Base-by-base conservation (phyloP, 2,329 filamentous ascomycete genomes). In the Ilyonectria sp. region DNA sequence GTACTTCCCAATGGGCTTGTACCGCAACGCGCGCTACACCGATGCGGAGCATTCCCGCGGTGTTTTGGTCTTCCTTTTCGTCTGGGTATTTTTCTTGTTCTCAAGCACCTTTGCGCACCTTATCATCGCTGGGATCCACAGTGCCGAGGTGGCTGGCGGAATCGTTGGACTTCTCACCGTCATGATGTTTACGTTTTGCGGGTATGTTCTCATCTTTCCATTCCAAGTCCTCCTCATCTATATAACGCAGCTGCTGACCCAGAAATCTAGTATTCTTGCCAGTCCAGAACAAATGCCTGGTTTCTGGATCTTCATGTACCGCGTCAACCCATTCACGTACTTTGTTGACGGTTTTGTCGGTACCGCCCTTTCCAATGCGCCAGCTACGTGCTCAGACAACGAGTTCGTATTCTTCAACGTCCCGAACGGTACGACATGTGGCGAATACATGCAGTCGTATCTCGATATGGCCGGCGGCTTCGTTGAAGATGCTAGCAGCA, bases 1-100 rank as follows among this genome's bases (percentile, higher is more conserved):
- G 84, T 93, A 92, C 81, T 93, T 90, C 76, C 89, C 90, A 4
- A 87, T 92, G 64, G 89, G 89, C 2, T 82, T 91, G 26, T 87
- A 90, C 77, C 80, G 81, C 54, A 90, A 91, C 71, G 87, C 89
- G 1, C 78, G 84, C 37, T 81, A 82, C 7, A 86, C 86, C 7
- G 80, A 86, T 67, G 82, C 88, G 40, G 71, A 71, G 21, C 55
- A 70, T 19, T 72, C 71, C 0, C 88, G 90, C 17, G 87, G 89
- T 19, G 87, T 84, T 4, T 84, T 91, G 17, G 87, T 92, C 82
- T 89, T 91, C 79, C 82, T 92, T 7, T 86, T 91, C 69, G 81
- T 90, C 59, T 85, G 86, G 79, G 81, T 85, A 47, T 92, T 92
- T 82, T 84, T 91, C 70, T 77, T 92, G 57, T 91, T 90, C 78